Percentiles rank a stretch among this genome's conserved stretches.
Conservation (phyloP, 305 asterid species). For the Lippia alba region DNA sequence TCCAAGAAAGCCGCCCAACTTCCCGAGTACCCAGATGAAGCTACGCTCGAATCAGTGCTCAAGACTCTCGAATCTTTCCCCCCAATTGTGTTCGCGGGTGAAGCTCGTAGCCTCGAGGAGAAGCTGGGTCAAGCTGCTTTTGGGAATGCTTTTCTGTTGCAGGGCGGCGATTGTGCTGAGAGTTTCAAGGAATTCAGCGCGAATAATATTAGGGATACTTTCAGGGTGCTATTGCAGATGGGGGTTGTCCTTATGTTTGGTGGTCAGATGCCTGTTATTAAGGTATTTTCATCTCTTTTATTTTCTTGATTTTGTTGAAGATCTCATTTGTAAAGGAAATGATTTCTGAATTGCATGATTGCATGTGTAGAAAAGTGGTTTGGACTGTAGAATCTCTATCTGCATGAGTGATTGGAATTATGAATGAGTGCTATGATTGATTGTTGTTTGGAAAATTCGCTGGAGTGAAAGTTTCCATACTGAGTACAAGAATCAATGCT, state of each 20-base stretch:
- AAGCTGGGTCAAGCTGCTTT: constrained; percentile 51
- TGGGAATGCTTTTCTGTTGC: constrained; percentile 52
- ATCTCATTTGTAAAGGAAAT: background rate
- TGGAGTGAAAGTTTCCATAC: background rate
- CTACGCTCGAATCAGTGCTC: constrained; percentile 44
- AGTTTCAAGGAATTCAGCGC: constrained; percentile 59
- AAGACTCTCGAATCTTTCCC: constrained; percentile 51
- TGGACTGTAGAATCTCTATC: background rate
- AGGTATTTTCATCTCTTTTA: constrained; percentile 36
- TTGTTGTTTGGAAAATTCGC: background rate
- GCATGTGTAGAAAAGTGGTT: background rate
- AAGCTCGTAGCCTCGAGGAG: constrained; percentile 59
- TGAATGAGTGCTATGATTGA: background rate
- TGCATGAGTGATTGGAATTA: background rate
- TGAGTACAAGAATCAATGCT: background rate
- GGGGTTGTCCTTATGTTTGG: constrained; percentile 59
- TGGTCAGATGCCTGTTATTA: constrained; percentile 55
- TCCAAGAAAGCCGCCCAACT: constrained; percentile 50
- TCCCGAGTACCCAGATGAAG: constrained; percentile 50
- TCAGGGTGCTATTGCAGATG: constrained; percentile 55
- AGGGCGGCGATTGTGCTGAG: constrained; percentile 64
- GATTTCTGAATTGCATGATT: background rate
- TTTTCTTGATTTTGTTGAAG: background rate
- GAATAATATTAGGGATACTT: constrained; percentile 51
- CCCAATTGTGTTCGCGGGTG: constrained; percentile 58